Evolutionary conservation across 1,284 basidiomycete genomes (phyloP).

Genomic region (Ustilago curta): DNA sequence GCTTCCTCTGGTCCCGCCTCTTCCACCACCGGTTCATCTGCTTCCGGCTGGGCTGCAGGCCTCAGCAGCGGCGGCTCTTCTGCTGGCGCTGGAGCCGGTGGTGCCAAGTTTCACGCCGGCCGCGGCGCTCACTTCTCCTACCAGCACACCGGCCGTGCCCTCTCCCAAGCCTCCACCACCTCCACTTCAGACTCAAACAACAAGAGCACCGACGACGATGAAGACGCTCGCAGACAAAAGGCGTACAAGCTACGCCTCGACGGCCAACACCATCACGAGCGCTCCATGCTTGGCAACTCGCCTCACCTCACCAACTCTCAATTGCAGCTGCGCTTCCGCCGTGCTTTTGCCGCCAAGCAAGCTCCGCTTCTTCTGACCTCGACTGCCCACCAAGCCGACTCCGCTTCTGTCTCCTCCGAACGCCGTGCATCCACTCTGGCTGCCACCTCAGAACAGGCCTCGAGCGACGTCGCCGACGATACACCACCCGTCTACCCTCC

Average conservation of each 20-base stretch:
- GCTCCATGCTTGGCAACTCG: slow-evolving; percentile 6
- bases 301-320: slow-evolving; percentile 41
- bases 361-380: slow-evolving; percentile 31
- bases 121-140: slow-evolving; percentile 60
- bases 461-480: no score
- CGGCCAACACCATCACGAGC: slow-evolving; percentile 23
- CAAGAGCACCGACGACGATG: slow-evolving; percentile 53
- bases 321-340: slow-evolving; percentile 49
- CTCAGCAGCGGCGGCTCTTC: slow-evolving; percentile 52
- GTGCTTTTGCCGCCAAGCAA: slow-evolving; percentile 41
- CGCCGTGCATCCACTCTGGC: slow-evolving; percentile 23
- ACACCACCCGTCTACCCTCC: not conserved
- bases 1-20: slow-evolving; percentile 33
- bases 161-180: slow-evolving; percentile 53
- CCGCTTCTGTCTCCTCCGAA: not conserved
- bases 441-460: not conserved
- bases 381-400: not conserved
- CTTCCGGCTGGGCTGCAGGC: slow-evolving; percentile 54
- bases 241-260: slow-evolving; percentile 47
- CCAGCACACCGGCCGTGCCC: slow-evolving; percentile 53
- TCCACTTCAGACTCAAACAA: slow-evolving; percentile 39
- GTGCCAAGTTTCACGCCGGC: slow-evolving; percentile 63
- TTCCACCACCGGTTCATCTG: slow-evolving; percentile 35
- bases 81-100: slow-evolving; percentile 57
- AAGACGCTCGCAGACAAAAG: slow-evolving; percentile 36